Percentiles rank a stretch among this genome's conserved stretches.
phyloP scores from a whole-genome alignment of 441 rosid genomes.

The Pelargonium australe region DNA sequence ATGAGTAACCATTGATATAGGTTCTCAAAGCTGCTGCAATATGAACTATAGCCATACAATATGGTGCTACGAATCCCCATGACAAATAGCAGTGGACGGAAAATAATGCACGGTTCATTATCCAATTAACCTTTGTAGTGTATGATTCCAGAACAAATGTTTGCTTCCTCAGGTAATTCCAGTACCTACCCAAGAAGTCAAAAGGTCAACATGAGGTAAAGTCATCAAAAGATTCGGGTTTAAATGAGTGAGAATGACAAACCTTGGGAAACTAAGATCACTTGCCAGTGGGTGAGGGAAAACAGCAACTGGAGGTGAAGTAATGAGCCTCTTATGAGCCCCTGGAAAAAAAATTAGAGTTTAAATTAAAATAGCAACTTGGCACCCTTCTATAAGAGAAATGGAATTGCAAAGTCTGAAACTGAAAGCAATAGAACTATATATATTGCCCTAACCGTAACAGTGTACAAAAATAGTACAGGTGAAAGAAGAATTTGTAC shows the following conservation, averaged over 20 bases:
- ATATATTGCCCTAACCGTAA: too few relatives aligned
- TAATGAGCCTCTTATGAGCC: slow-evolving; percentile 89
- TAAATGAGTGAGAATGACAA: slow-evolving; percentile 23
- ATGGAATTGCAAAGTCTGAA: too few relatives aligned
- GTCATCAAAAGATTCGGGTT: slow-evolving; percentile 9
- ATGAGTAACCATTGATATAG: slow-evolving; percentile 56
- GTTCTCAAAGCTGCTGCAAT: slow-evolving; percentile 65
- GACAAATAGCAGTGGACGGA: slow-evolving; percentile 84
- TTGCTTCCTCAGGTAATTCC: slow-evolving; percentile 99
- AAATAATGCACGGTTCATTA: slow-evolving; percentile 90
- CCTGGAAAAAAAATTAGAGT: slow-evolving; percentile 31
- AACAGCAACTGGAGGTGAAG: slow-evolving; percentile 98
- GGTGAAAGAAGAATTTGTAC: too few relatives aligned
- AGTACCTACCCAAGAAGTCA: slow-evolving; percentile 50
- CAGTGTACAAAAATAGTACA: too few relatives aligned
- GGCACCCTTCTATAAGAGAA: too few relatives aligned
- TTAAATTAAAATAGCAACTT: too few relatives aligned
- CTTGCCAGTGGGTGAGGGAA: slow-evolving; percentile 96
- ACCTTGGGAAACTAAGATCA: slow-evolving; percentile 93
- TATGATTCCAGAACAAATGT: slow-evolving; percentile 98
- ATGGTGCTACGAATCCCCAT: slow-evolving; percentile 94
- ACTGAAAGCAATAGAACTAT: too few relatives aligned
- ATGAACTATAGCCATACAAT: slow-evolving; percentile 73
- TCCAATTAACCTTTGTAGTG: slow-evolving; percentile 72
- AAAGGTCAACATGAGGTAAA: slow-evolving; percentile 17